phyloP scores from a whole-genome alignment of 345 rosid species.

The Pistacia vera region DNA sequence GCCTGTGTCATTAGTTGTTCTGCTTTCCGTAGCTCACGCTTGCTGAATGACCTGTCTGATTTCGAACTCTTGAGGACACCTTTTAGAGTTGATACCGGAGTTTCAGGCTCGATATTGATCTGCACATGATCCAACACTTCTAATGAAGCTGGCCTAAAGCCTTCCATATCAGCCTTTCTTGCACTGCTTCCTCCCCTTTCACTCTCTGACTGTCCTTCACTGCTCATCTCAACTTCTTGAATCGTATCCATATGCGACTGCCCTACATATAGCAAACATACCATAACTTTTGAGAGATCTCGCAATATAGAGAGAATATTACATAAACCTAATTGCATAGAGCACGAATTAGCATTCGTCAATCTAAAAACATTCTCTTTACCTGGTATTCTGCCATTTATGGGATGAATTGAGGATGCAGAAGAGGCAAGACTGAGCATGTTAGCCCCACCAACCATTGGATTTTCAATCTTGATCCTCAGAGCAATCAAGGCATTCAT shows the following conservation, averaged over 20 bases:
- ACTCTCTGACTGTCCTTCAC: slow-evolving; percentile 13
- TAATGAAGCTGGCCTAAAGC: slow-evolving; percentile 37
- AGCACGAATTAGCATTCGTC: background rate
- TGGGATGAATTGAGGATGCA: slow-evolving; percentile 34
- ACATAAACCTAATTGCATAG: too few relatives aligned
- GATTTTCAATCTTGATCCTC: slow-evolving; percentile 64
- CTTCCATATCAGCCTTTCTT: background rate
- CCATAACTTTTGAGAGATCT: background rate
- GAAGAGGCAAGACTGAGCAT: too few relatives aligned
- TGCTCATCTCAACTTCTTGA: slow-evolving; percentile 40
- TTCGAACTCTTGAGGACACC: slow-evolving; percentile 23
- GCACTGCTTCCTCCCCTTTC: background rate
- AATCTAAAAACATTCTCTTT: background rate
- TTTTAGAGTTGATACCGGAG: slow-evolving; percentile 43
- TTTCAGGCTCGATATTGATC: slow-evolving; percentile 47
- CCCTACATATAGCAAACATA: slow-evolving; percentile 17
- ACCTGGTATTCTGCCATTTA: slow-evolving; percentile 28
- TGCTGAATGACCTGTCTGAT: slow-evolving; percentile 33
- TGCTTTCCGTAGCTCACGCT: slow-evolving; percentile 42
- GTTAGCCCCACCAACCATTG: slow-evolving; percentile 23
- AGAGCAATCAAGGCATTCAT: slow-evolving; percentile 80
- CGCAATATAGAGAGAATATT: too few relatives aligned
- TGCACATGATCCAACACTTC: slow-evolving; percentile 47
- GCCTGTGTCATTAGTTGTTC: slow-evolving; percentile 52
- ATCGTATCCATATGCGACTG: slow-evolving; percentile 28